Evolutionary conservation across 176 grass and related monocot species (phyloP).

Genomic region (Paspalum vaginatum): DNA sequence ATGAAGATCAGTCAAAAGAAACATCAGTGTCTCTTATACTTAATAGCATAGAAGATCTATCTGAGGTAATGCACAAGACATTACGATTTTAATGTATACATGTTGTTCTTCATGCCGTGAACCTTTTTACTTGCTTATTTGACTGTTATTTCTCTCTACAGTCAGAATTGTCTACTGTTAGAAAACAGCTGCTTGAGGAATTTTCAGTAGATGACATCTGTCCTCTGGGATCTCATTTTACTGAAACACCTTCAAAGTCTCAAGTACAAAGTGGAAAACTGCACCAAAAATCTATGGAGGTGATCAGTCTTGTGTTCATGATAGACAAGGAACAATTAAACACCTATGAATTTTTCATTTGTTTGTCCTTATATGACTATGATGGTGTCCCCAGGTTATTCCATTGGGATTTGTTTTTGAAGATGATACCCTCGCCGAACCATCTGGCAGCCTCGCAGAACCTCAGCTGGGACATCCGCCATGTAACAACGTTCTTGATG

Average conservation of each 20-base stretch:
- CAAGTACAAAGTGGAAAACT: conserved; percentile 31
- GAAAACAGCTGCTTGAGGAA: conserved; percentile 82
- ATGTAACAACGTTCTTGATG: conserved; percentile 61
- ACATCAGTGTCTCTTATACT: conserved; percentile 74
- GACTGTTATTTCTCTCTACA: conserved; percentile 39
- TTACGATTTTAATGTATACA: background rate
- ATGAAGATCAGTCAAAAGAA: conserved; percentile 70
- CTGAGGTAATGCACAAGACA: conserved; percentile 56
- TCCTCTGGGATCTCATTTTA: conserved; percentile 65
- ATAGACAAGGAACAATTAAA: conserved; percentile 17
- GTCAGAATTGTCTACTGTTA: conserved; percentile 64
- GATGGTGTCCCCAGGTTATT: conserved; percentile 59
- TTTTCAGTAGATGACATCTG: conserved; percentile 74
- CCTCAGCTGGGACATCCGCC: conserved; percentile 30
- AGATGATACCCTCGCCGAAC: conserved; percentile 74
- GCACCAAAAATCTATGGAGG: conserved; percentile 65
- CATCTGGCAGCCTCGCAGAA: conserved; percentile 55
- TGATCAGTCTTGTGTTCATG: conserved; percentile 35
- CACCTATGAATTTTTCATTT: background rate
- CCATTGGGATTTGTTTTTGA: conserved; percentile 67
- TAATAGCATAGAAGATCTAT: conserved; percentile 61
- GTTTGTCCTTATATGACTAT: conserved; percentile 40
- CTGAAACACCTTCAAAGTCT: conserved; percentile 52
- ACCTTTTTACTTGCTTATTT: conserved; percentile 3
- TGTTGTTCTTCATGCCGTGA: background rate